Base-by-base conservation (phyloP, 1,139 yeast genomes). In the Zygosaccharomyces sapae region DNA sequence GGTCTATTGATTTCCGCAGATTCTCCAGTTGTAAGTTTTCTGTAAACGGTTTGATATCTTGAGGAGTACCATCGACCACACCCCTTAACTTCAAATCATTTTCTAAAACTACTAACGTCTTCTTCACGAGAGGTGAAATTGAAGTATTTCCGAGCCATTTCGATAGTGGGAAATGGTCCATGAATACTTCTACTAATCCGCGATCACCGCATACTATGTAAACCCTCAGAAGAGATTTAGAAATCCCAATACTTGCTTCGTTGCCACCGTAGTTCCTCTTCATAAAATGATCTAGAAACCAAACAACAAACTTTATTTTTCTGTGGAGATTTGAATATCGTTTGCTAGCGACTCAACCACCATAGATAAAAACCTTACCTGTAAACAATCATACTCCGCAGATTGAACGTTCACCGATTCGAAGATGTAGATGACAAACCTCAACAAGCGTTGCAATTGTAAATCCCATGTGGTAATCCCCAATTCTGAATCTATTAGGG, bases 351-450 rank as follows among this genome's bases (percentile, higher is more conserved):
- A 49, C 3, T 52, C 54, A 4, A 50, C 53, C 9, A 53, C 45
- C 20, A 58, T 22, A 2, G 58, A 43, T 4, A 57, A 35, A 38
- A 51, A 61, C 27, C 45, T 49, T 16, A 48, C 30, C 36, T 55
- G 57, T 8, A 61, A 9, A 18, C 39, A 43, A 2, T 40, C 18
- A 24, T 50, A 47, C 4, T 50, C 52, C 8, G n/a, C 30, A 13
- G 33, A 27, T 10, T 42, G 45, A 3, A 31, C 20, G 22, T 46
- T 45, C 2, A 55, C 42, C 2, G 66, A 56, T 18, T 55, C 51
- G 30, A 61, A 54, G 4, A 62, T 47, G 41, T 56, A 63, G 8
- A 53, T 38, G 4, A 56, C 48, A 38, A 61, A 49, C 41, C 68
- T 48, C 12, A 61, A 50, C 1, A 57, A 37, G 40, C 57, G 57